Evolutionary conservation across 371 early-diverging fungal genomes (phyloP).

Genomic region (Lichtheimia hyalospora): DNA sequence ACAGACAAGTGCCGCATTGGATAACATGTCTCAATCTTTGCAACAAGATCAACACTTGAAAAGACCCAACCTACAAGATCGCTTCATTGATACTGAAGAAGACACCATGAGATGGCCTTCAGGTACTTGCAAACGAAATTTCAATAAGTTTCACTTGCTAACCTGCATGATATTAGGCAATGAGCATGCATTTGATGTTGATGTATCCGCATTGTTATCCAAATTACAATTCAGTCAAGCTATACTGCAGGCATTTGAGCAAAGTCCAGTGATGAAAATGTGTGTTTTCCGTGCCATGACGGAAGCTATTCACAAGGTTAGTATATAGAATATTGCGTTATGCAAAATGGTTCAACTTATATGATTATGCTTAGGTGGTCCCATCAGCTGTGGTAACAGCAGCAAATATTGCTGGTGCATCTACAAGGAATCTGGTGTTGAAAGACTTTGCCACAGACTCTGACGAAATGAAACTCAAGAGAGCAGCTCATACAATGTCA

Average conservation of each 20-base stretch:
- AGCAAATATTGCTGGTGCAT: conserved; percentile 85
- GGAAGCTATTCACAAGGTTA: conserved; percentile 34
- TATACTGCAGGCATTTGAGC: conserved; percentile 75
- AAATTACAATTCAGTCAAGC: conserved; percentile 34
- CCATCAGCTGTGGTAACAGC: conserved; percentile 88
- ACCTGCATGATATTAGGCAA: background rate
- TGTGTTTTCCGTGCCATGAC: conserved; percentile 68
- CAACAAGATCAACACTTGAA: no score
- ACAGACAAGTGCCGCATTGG: no score
- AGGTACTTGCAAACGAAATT: no score
- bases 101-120: no score
- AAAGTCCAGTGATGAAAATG: conserved; percentile 83
- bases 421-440: conserved; percentile 84
- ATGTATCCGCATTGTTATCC: conserved; percentile 27
- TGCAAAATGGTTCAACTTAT: no score
- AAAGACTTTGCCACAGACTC: conserved; percentile 96
- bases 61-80: no score
- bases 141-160: no score
- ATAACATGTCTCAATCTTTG: no score
- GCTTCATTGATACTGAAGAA: no score
- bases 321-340: background rate
- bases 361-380: conserved; percentile 37
- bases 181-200: conserved; percentile 16
- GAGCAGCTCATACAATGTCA: conserved; percentile 94
- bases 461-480: conserved; percentile 84